Evolutionary conservation across 257 asterid genomes (phyloP).

Genomic region (Ilex aquifolium): DNA sequence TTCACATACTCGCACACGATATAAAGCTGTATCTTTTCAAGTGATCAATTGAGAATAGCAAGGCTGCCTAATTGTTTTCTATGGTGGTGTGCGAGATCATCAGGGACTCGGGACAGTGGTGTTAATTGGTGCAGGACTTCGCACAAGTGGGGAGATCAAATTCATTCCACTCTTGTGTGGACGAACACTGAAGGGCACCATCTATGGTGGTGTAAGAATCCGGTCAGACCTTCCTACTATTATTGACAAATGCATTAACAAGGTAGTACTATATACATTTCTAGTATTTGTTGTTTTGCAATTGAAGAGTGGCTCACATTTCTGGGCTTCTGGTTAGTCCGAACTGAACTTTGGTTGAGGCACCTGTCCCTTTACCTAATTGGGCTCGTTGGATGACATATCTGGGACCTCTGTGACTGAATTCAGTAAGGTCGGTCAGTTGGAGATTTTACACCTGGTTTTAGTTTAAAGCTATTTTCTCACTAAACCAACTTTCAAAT

Average conservation of each 20-base stretch:
- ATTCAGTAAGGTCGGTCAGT: conserved; percentile 20
- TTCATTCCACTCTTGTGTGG: conserved; percentile 29
- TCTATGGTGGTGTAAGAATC: conserved; percentile 41
- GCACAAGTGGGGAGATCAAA: conserved; percentile 33
- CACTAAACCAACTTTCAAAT: too few relatives aligned
- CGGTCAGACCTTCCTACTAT: conserved; percentile 40
- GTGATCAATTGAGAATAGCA: too few relatives aligned
- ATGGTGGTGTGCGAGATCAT: neutral
- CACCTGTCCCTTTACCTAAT: neutral
- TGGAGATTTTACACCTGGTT: too few relatives aligned
- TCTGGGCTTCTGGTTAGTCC: conserved; percentile 17
- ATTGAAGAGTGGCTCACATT: conserved; percentile 37
- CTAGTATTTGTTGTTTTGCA: neutral
- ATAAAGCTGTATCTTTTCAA: neutral
- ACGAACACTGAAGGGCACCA: conserved; percentile 34
- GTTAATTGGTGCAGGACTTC: conserved; percentile 39
- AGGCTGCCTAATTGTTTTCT: neutral
- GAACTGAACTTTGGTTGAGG: neutral
- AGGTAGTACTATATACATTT: conserved; percentile 54
- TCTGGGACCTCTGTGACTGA: neutral
- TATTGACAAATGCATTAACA: conserved; percentile 32
- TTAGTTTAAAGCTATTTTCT: too few relatives aligned
- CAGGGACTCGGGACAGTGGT: conserved; percentile 39
- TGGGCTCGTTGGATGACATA: neutral
- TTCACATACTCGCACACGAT: neutral